phyloP scores from a whole-genome alignment of 2,329 filamentous ascomycete species.

The Neofusicoccum cordaticola region DNA sequence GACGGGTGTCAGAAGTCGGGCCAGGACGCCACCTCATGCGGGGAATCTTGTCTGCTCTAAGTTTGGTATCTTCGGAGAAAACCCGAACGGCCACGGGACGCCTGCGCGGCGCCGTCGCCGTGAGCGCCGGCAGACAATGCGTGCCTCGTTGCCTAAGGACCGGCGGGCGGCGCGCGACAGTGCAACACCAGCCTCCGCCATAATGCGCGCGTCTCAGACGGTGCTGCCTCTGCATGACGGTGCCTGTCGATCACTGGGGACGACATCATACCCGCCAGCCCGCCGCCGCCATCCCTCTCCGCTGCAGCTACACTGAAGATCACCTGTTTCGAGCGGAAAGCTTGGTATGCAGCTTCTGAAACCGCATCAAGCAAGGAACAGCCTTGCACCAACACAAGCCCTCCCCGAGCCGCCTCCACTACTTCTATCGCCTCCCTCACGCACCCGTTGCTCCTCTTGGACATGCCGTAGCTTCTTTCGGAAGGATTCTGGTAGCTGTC shows the following conservation, averaged over 20 bases:
- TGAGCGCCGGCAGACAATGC: neutral
- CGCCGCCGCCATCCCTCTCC: neutral
- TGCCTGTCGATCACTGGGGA: conserved; percentile 7
- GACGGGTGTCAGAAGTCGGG: neutral
- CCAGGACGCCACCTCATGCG: neutral
- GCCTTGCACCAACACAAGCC: neutral
- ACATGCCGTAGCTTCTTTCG: neutral
- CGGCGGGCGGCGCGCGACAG: neutral
- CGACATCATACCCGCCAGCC: neutral
- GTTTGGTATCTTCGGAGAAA: neutral
- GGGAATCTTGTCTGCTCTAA: neutral
- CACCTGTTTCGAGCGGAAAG: conserved; percentile 14
- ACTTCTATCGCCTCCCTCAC: neutral
- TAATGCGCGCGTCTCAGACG: conserved; percentile 3
- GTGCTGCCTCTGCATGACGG: neutral
- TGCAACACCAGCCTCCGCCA: neutral
- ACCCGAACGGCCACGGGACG: neutral
- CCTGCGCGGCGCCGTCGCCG: too few relatives aligned
- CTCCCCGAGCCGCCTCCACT: neutral
- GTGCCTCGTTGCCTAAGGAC: conserved; percentile 1
- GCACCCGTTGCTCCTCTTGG: neutral
- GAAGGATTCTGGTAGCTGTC: neutral
- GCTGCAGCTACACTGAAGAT: neutral
- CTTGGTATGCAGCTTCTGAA: conserved; percentile 15
- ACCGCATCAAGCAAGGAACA: conserved; percentile 8